Conservation (phyloP, 2,329 filamentous ascomycete genomes). For the Penicillium sp. region DNA sequence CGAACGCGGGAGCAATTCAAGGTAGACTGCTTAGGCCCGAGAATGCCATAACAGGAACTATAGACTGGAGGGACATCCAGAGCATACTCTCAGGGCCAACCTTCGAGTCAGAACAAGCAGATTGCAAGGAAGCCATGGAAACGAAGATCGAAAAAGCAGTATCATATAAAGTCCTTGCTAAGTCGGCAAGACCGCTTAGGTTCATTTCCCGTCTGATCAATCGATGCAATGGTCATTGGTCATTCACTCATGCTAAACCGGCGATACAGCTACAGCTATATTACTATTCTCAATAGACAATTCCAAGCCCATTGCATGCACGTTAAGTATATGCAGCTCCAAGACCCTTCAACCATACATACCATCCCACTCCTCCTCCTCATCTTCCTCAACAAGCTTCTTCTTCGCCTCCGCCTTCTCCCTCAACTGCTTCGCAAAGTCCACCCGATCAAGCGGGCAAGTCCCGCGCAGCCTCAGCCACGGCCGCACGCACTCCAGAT, state of each 20-base stretch:
- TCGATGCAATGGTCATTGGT: background rate
- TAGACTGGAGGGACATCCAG: no score
- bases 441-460: slow-evolving; percentile 59
- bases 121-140: no score
- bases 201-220: background rate
- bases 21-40: no score
- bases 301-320: background rate
- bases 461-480: slow-evolving; percentile 63
- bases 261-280: background rate
- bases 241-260: slow-evolving; percentile 5
- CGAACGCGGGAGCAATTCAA: background rate
- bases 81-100: no score
- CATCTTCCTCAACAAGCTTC: slow-evolving; percentile 41
- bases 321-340: slow-evolving; percentile 1
- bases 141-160: no score
- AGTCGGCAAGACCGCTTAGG: background rate
- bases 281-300: background rate
- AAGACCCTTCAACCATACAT: slow-evolving; percentile 40
- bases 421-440: slow-evolving; percentile 54
- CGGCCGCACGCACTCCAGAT: slow-evolving; percentile 61
- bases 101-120: no score
- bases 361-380: slow-evolving; percentile 49
- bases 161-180: background rate
- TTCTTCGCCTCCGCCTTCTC: slow-evolving; percentile 50
- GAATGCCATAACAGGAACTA: no score